phyloP scores from a whole-genome alignment of 345 rosid genomes.

The Eucalyptus lansdowneana region DNA sequence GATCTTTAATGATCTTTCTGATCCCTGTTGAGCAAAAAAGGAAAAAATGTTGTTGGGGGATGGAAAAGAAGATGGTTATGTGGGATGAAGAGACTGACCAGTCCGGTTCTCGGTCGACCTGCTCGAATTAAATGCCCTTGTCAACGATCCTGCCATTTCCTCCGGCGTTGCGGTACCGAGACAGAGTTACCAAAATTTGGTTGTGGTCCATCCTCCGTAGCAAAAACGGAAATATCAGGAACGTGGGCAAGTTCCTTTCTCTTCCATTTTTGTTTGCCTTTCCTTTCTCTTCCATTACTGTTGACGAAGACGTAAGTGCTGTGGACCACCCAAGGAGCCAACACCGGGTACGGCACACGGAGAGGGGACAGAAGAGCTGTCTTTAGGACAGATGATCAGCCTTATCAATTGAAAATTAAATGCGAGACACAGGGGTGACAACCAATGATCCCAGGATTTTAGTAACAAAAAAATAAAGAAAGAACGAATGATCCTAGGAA shows the following conservation, averaged over 20 bases:
- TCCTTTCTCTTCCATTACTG: slow-evolving; percentile 13
- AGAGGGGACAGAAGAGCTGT: not conserved
- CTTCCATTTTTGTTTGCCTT: not conserved
- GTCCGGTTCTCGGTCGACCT: slow-evolving; percentile 54
- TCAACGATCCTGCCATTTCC: slow-evolving; percentile 51
- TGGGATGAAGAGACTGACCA: slow-evolving; percentile 11
- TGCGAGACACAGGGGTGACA: not conserved
- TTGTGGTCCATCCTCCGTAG: slow-evolving; percentile 49
- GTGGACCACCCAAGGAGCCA: slow-evolving; percentile 28
- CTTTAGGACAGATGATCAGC: not conserved
- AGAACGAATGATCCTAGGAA: not conserved
- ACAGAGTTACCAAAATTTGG: slow-evolving; percentile 55
- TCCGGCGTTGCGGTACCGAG: slow-evolving; percentile 50
- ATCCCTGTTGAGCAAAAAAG: not conserved
- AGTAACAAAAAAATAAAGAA: not conserved
- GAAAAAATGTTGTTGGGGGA: not conserved
- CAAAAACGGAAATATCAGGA: slow-evolving; percentile 23
- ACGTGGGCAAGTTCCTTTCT: slow-evolving; percentile 19
- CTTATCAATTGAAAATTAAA: not conserved
- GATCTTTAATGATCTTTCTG: not conserved
- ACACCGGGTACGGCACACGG: slow-evolving; percentile 21
- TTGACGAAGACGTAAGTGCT: slow-evolving; percentile 12
- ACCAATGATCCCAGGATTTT: not conserved
- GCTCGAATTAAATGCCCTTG: slow-evolving; percentile 58
- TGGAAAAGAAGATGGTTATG: not conserved